Evolutionary conservation across 768 basidiomycete species (phyloP).

Genomic region (Leccinellum luteum): DNA sequence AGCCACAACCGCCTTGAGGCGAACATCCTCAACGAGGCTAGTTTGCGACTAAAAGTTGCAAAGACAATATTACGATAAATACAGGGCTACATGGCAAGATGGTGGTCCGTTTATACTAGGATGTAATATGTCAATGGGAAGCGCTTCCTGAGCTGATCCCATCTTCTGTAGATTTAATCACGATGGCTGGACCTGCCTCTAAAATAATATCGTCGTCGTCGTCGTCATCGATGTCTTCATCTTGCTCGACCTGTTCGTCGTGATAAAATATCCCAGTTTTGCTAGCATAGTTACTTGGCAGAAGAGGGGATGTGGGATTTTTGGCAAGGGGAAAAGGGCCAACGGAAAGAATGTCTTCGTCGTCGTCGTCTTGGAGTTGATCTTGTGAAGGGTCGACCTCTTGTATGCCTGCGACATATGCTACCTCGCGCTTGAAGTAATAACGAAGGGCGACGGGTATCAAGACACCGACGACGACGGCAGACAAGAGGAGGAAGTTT

Average conservation of each 20-base stretch:
- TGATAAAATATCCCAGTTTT: slow-evolving; percentile 40
- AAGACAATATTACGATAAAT: neutral
- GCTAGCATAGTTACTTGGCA: slow-evolving; percentile 32
- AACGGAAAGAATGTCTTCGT: slow-evolving; percentile 52
- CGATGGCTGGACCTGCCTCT: slow-evolving; percentile 67
- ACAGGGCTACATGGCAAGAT: slow-evolving; percentile 19
- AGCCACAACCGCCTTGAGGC: slow-evolving; percentile 1
- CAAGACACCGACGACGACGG: slow-evolving; percentile 87
- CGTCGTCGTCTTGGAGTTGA: slow-evolving; percentile 34
- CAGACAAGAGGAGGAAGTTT: slow-evolving; percentile 83
- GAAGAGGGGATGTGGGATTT: slow-evolving; percentile 38
- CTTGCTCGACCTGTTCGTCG: slow-evolving; percentile 50
- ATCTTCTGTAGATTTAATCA: slow-evolving; percentile 36
- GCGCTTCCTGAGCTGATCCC: slow-evolving; percentile 25
- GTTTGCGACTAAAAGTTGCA: neutral
- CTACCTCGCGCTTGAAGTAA: slow-evolving; percentile 69
- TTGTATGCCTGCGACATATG: slow-evolving; percentile 36
- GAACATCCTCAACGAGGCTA: too few species aligned
- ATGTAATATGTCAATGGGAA: slow-evolving; percentile 13
- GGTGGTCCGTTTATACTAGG: slow-evolving; percentile 6
- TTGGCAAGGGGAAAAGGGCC: slow-evolving; percentile 48
- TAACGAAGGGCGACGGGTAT: slow-evolving; percentile 89
- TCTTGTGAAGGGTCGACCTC: slow-evolving; percentile 34
- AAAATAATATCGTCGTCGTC: slow-evolving; percentile 63
- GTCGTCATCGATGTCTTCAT: slow-evolving; percentile 62